Conservation (phyloP, 768 basidiomycete genomes). For the Tricholoma bakamatsutake region DNA sequence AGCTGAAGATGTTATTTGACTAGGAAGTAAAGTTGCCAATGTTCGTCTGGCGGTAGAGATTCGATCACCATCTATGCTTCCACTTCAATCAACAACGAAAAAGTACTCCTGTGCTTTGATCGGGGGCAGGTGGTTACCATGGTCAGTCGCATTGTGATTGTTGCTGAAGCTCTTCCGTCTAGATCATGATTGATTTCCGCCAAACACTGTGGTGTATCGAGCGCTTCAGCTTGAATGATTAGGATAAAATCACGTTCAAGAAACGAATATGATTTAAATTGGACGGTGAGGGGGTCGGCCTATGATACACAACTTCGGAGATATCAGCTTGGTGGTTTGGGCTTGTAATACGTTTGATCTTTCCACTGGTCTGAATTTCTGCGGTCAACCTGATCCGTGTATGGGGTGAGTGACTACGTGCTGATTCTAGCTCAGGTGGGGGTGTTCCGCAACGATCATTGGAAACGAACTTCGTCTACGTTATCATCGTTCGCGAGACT, state of each 20-base stretch:
- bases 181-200: constrained; percentile 35
- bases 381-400: constrained; percentile 36
- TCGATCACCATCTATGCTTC: constrained; percentile 39
- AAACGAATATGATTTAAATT: constrained; percentile 34
- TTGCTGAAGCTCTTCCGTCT: constrained; percentile 16
- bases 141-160: constrained; percentile 46
- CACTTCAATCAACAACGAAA: constrained; percentile 55
- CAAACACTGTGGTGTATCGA: constrained; percentile 53
- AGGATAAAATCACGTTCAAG: constrained; percentile 48
- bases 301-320: constrained; percentile 26
- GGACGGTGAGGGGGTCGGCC: constrained; percentile 32
- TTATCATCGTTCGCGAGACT: constrained; percentile 46
- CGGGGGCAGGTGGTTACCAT: constrained; percentile 44
- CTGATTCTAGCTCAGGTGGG: constrained; percentile 30
- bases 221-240: constrained; percentile 37
- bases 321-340: constrained; percentile 38
- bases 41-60: constrained; percentile 46
- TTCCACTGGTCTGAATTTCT: constrained; percentile 45
- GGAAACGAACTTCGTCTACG: constrained; percentile 44
- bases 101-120: constrained; percentile 48
- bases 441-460: constrained; percentile 46
- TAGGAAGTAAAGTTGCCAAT: constrained; percentile 41
- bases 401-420: constrained; percentile 20
- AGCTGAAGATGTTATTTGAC: constrained; percentile 44
- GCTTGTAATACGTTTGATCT: constrained; percentile 33